A percentile compares a stretch with the other conserved stretches of the same genome.
Conservation (phyloP, 106 monocot genomes). For the Platanthera zijinensis region DNA sequence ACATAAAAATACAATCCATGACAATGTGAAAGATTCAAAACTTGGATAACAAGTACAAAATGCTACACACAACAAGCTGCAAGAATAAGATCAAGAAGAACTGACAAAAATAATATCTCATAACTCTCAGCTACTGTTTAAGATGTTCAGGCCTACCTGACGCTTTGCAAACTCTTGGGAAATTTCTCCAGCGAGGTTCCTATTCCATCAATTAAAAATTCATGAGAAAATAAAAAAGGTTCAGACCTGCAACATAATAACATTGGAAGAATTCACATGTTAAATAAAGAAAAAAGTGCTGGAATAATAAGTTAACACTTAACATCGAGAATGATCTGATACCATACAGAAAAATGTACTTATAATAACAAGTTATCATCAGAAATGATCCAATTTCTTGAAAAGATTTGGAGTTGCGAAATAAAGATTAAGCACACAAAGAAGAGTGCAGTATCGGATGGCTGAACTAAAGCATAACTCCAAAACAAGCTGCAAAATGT, state of each 20-base stretch:
- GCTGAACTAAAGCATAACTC: neutral
- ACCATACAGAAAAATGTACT: too few relatives aligned
- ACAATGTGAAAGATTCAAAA: neutral
- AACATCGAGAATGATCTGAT: neutral
- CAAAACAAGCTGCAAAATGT: neutral
- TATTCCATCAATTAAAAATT: conserved; percentile 15
- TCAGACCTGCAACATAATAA: conserved; percentile 1
- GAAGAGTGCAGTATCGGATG: neutral
- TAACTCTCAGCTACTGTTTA: neutral
- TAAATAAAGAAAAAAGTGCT: neutral
- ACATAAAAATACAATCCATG: neutral
- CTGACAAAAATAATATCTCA: neutral
- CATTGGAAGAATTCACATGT: neutral
- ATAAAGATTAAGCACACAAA: neutral
- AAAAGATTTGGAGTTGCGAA: neutral
- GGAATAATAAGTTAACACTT: conserved; percentile 3
- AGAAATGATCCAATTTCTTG: neutral
- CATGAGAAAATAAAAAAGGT: neutral
- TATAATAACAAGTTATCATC: neutral
- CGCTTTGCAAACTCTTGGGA: conserved; percentile 80
- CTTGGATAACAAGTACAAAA: neutral
- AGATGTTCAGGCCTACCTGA: conserved; percentile 43
- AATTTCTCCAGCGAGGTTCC: conserved; percentile 98
- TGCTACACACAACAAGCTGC: neutral
- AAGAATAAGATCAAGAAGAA: neutral